Base-by-base conservation (phyloP, 345 rosid species). In the Brassica nigra region DNA sequence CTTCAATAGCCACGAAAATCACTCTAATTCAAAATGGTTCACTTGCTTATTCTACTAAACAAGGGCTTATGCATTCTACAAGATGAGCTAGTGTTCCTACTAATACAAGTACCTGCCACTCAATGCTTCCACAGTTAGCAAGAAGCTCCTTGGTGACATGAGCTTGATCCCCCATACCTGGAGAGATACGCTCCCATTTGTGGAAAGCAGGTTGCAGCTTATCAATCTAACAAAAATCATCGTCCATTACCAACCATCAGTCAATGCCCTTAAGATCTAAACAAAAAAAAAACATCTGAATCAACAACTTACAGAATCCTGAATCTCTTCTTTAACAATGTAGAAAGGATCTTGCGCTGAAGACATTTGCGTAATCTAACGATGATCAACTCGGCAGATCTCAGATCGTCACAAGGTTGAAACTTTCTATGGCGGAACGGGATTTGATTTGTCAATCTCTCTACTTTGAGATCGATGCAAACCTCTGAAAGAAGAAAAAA, bases 291-390 rank as follows among this genome's bases (percentile, higher is more conserved):
- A 57, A 20, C 14, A 73, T 20, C 27, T 29, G 59, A 68, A 14
- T 12, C 44, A 78, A 68, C 30, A 68, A 27, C 98, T 86, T 88
- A 96, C 99, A 82, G 98, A 92, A 42, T 89, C 94, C 80, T 96
- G 98, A 78, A 90, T 92, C 88, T 96, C 98, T 88, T 96, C 99
- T 85, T 92, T 93, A 70, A 93, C 99, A 64, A 93, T 93, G 74
- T 96, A 90, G 75, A 93, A 96, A 0, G 99, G 99, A 88, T 96
- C 99, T 84, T 93, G 98, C 11, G 98, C 97, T 3, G 96, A 92
- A 80, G 98, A 90, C 98, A 96, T 96, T 96, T 39, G 47, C 10
- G 42, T 37, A 37, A 37, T 7, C 27, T 0, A 23, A 9, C 14
- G 47, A 39, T 39, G 47, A 39, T 39, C 47, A 39, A 39, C 47